These are phyloP conservation scores for Tetrahymena elliotti DNA, from an alignment of 73 alveolate genomes.

Conservation along the genomic window DNA sequence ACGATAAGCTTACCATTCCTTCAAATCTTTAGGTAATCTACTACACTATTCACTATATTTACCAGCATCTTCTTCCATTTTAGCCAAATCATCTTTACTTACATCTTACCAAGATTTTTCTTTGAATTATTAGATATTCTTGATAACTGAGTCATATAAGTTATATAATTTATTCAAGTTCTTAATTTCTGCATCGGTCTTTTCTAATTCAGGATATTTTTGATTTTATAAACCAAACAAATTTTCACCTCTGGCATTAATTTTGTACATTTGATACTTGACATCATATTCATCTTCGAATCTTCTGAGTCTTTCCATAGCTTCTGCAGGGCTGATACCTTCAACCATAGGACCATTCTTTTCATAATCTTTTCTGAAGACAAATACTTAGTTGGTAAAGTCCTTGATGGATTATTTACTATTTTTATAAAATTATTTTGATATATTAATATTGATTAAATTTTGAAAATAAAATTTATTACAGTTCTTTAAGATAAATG, in stretches of 20 bases:
- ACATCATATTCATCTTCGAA: conserved; percentile 93
- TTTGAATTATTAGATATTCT: conserved; percentile 85
- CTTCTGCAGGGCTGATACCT: conserved; percentile 95
- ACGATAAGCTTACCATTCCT: conserved; percentile 95
- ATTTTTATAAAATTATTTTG: not conserved
- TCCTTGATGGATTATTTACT: conserved; percentile 48
- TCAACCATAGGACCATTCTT: conserved; percentile 97
- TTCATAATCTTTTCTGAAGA: conserved; percentile 93
- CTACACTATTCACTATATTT: conserved; percentile 78
- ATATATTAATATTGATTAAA: not conserved
- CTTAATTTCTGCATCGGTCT: conserved; percentile 23
- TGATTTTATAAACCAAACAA: conserved; percentile 14
- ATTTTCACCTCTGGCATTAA: conserved; percentile 10
- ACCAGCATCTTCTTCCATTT: conserved; percentile 77
- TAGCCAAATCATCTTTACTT: conserved; percentile 63
- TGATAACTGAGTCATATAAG: conserved; percentile 63
- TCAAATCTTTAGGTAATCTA: conserved; percentile 88
- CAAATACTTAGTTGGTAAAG: conserved; percentile 81
- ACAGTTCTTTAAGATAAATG: conserved; percentile 20
- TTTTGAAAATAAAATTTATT: not conserved
- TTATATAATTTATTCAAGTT: conserved; percentile 34
- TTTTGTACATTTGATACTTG: conserved; percentile 66
- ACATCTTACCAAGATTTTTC: conserved; percentile 91
- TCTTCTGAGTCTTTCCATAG: conserved; percentile 91
- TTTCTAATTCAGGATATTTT: conserved; percentile 22